Base-by-base conservation (phyloP, 2,329 filamentous ascomycete genomes). In the Nigrospora oryzae region DNA sequence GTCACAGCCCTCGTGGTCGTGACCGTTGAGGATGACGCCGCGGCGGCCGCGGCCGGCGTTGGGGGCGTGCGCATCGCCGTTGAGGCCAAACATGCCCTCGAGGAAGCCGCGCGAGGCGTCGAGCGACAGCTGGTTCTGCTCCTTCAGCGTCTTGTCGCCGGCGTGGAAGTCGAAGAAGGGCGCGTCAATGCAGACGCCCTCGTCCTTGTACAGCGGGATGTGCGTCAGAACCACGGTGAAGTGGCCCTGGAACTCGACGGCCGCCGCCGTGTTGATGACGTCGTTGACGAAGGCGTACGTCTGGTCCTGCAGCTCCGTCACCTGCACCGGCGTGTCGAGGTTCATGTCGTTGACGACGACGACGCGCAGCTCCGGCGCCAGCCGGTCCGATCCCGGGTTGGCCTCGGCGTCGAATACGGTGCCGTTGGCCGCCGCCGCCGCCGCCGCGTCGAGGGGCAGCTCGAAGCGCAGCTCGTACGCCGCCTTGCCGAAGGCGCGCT, bases 1-100 rank as follows among this genome's bases (percentile, higher is more conserved):
- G 63, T 97, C 89, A 60, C 93, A 98, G 7, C 93, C 93, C 53
- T 86, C 87, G 62, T 98, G 93, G 59, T 98, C 93, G 61, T 98
- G 93, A 0, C 93, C 93, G 40, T 90, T 96, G 35, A 98, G 67
- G 23, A 98, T 81, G 6, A 97, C 67, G 1, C 91, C 90, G 10
- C 71, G 75, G 14, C 88, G 73, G 2, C 89, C 88, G 42, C 68
- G 67, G 1, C 89, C 89, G 11, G 65, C 60, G 0, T 71, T 80
- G 1, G 79, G 69, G 0, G 78, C 84, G 30, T 68, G 63, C 1
- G 67, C 55, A 50, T 86, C 75, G 6, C 76, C 79, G 56, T 72
- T 86, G 64, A 93, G 80, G 11, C 89, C 89, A 52, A 88, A 90
- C 3, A 97, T 77, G 2, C 89, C 87, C 62, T 94, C 83, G 1